Percentiles rank a stretch among this genome's conserved stretches.
Conservation (phyloP, 169 alveolate species). For the Eimeria maxima region DNA sequence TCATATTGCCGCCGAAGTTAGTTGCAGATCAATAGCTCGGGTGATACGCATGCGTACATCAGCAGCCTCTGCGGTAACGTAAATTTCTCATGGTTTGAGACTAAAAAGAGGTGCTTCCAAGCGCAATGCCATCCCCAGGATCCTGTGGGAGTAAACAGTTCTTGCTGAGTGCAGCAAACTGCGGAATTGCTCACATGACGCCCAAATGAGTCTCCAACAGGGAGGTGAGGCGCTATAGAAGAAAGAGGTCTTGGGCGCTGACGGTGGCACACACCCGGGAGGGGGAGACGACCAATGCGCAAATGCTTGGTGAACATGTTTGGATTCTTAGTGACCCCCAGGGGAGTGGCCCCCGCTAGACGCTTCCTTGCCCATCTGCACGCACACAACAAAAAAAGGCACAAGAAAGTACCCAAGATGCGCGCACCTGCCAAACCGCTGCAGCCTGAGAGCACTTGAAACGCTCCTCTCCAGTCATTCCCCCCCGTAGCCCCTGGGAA, state of each 20-base stretch:
- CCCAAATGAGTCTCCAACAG: background rate
- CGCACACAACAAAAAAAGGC: background rate
- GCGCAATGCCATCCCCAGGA: background rate
- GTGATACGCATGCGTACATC: background rate
- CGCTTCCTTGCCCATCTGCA: constrained; percentile 58
- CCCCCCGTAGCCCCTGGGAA: background rate
- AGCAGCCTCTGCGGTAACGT: too few species aligned
- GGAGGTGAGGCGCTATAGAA: background rate
- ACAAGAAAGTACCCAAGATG: background rate
- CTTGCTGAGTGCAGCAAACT: background rate
- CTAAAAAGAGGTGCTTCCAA: background rate
- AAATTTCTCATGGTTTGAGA: background rate
- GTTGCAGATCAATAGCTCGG: background rate
- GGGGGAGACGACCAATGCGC: background rate
- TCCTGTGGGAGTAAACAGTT: background rate
- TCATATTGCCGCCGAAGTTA: background rate
- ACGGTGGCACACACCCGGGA: background rate
- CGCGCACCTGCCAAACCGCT: background rate
- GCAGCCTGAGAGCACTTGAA: background rate
- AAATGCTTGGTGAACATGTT: background rate
- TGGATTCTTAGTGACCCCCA: constrained; percentile 40
- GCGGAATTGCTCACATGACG: background rate
- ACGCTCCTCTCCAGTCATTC: background rate
- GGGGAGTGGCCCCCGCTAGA: constrained; percentile 33
- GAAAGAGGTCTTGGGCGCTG: background rate